Base-by-base conservation (phyloP, 2,329 filamentous ascomycete genomes). In the Calonectria hongkongensis region DNA sequence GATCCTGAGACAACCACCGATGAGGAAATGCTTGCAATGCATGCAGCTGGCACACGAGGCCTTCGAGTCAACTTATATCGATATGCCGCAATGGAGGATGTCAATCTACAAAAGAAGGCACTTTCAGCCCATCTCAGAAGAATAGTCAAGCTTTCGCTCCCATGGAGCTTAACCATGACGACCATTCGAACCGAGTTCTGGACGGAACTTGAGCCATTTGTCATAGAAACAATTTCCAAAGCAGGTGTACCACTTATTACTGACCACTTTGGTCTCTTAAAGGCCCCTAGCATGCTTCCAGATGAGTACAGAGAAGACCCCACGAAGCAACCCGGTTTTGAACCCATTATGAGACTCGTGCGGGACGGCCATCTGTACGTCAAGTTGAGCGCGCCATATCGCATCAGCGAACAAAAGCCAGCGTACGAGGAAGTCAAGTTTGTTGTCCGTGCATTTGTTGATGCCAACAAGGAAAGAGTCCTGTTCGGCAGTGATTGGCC, bases 401-500 rank as follows among this genome's bases (percentile, higher is more conserved):
- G 84, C 0, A 77, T 83, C 7, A 82, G 79, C 43, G 79, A 79
- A 1, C 64, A 77, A 21, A 79, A 76, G 1, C 83, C 83, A 1
- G n/a, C 39, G 0, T 85, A 83, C 70, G 68, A 76, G 7, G 83
- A 85, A 43, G 62, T 84, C 36, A 74, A 78, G 45, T 76, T 78
- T 6, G 54, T 84, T 21, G 83, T 84, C 0, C 65, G 78, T 12
- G 81, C 79, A 0, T 75, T 83, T 43, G 75, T 84, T 1, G 74
- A 82, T 56, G 81, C 81, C 4, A 84, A 85, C 58, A 81, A 81
- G 12, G 66, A 74, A 25, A 79, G 76, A 5, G 69, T 85, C 12
- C 41, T 85, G 1, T 85, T 83, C 82, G 83, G 84, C 8, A 85
- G 83, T 72, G 84, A 85, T 54, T 85, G 82, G 82, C 83, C 83